Evolutionary conservation across 1,284 basidiomycete genomes (phyloP), one percentile per base, ranked within the genome.

Genomic region (Termitomyces sp.): DNA sequence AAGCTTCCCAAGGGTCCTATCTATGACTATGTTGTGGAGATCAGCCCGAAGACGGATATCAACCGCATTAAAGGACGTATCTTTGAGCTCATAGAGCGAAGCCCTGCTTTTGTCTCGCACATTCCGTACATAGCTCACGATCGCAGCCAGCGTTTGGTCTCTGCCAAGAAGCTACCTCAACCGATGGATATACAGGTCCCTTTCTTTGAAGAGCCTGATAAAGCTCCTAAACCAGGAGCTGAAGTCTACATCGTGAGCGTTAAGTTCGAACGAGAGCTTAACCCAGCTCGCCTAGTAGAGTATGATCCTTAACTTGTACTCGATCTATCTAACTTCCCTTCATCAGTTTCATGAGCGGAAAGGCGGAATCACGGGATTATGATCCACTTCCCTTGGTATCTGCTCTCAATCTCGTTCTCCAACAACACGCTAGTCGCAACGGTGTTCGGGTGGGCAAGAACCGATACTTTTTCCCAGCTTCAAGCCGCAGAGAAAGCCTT

Each of bases 401-500:
- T 0, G 84, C 85, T 2, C 66, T 87, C 43, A 88, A 90, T 57
- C 72, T 89, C 19, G 71, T 88, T 5, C 58, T 87, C 2, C 80
- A 86, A 58, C 75, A 81, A 52, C 73, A 81, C 52, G 77, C 85
- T 0, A 66, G 75, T 26, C 72, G 72, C 46, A 69, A 64, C 0
- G 85, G 83, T 1, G 70, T 80, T 9, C 79, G 80, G 7, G 77
- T 85, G 2, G 81, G 84, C 3, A 73, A 74, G 58, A 85, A 78
- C 56, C 75, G 77, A 5, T 86, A 85, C 50, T 88, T 86, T 67
- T 86, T 86, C 61, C 66, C 63, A 0, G 59, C 62, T 2, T 57
- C 62, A 18, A 60, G 53, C 16, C 41, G 65, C n/a, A 55, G 56
- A 5, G 53, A 62, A 44, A 58, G 51, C 0, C 71, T 86, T 9